These are phyloP conservation scores for Eimeria falciformis DNA, from an alignment of 169 alveolate species.

Conservation along the genomic window DNA sequence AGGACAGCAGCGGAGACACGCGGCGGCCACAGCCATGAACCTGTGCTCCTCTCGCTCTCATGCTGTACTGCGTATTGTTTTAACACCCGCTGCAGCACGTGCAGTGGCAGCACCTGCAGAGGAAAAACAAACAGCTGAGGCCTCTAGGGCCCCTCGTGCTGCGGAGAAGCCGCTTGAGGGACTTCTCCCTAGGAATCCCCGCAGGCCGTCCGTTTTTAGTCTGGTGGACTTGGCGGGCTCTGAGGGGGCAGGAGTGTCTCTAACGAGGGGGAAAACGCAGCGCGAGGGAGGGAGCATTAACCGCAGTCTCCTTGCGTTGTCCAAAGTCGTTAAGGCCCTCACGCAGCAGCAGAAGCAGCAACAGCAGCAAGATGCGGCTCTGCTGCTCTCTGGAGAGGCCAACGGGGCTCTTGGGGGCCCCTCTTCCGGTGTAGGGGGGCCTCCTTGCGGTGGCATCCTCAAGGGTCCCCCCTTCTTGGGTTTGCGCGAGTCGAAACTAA, in stretches of 20 bases:
- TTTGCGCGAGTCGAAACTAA: constrained; percentile 91
- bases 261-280: constrained; percentile 3
- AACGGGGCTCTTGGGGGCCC: background rate
- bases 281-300: constrained; percentile 75
- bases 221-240: constrained; percentile 95
- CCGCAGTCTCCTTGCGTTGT: constrained; percentile 73
- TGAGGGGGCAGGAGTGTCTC: constrained; percentile 83
- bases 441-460: background rate
- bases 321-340: constrained; percentile 58
- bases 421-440: background rate
- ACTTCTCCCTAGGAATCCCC: constrained; percentile 1
- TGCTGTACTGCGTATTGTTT: constrained; percentile 87
- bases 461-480: constrained; percentile 79
- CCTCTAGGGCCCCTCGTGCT: background rate
- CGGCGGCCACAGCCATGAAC: constrained; percentile 26
- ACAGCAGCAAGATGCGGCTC: background rate
- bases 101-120: too few relatives aligned
- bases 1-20: constrained; percentile 50
- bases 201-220: constrained; percentile 82
- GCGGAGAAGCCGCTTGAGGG: constrained; percentile 4
- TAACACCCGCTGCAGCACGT: constrained; percentile 29
- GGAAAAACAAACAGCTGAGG: background rate
- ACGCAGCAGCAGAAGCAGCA: constrained; percentile 67
- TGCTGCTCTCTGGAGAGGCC: background rate
- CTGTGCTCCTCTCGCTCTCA: constrained; percentile 84